These are phyloP conservation scores for Termitomyces bulborhizus DNA, from an alignment of 768 basidiomycete species.

Conservation along the genomic window DNA sequence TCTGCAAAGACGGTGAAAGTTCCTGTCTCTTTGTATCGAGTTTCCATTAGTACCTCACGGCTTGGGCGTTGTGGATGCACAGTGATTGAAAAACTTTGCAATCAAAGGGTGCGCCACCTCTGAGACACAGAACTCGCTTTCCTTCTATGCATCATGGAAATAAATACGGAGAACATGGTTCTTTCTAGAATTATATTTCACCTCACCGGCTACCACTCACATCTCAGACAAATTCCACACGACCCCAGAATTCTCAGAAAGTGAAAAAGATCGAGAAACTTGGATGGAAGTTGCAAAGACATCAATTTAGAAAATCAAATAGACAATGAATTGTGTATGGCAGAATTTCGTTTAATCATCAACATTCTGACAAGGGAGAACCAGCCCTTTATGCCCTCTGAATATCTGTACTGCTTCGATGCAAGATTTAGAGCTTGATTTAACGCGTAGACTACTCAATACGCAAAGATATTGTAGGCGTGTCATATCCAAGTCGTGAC, in stretches of 20 bases:
- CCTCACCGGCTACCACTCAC: background rate
- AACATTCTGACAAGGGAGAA: too few relatives aligned
- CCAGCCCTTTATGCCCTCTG: background rate
- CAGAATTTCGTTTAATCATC: too few relatives aligned
- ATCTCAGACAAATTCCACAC: background rate
- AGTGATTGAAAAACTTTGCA: background rate
- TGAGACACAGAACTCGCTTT: too few relatives aligned
- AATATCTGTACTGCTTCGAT: background rate
- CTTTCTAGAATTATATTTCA: background rate
- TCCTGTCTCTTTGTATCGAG: too few relatives aligned
- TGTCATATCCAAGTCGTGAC: constrained; percentile 5
- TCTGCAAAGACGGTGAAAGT: too few relatives aligned
- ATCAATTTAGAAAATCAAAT: background rate
- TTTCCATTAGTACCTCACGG: background rate
- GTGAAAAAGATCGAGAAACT: too few relatives aligned
- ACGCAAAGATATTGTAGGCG: constrained; percentile 6
- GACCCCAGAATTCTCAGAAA: background rate
- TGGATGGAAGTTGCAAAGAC: background rate
- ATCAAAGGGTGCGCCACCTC: too few relatives aligned
- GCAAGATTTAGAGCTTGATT: background rate
- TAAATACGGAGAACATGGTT: background rate
- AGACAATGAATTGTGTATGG: background rate
- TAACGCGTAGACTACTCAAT: constrained; percentile 4
- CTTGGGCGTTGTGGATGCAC: background rate
- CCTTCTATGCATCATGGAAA: background rate